Conservation (phyloP, 768 basidiomycete species). For the Serendipita sp. region DNA sequence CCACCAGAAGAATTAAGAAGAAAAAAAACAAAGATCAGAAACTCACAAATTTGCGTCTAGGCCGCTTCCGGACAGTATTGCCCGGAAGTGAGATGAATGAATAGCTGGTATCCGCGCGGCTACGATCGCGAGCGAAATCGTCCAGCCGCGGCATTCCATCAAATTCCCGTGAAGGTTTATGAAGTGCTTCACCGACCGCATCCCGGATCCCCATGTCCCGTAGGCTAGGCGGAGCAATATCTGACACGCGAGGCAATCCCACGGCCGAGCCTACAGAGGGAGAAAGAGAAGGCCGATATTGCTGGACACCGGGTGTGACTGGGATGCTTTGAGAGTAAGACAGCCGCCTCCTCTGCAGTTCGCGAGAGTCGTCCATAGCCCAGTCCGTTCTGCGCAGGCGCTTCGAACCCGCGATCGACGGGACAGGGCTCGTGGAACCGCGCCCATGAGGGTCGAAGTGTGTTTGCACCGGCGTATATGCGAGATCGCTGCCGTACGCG, state of each 20-base stretch:
- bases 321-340: not conserved
- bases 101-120: conserved; percentile 42
- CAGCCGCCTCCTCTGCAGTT: not conserved
- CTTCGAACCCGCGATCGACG: not conserved
- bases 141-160: not conserved
- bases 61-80: conserved; percentile 56
- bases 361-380: not conserved
- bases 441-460: not conserved
- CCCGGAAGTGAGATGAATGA: conserved; percentile 71
- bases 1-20: not conserved
- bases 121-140: conserved; percentile 1
- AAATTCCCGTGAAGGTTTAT: not conserved
- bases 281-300: not conserved
- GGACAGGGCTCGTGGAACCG: not conserved
- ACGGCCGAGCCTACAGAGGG: not conserved
- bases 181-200: not conserved
- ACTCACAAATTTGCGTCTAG: not conserved
- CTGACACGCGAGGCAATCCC: not conserved
- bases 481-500: not conserved
- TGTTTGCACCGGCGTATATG: not conserved
- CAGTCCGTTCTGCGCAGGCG: not conserved
- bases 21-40: not conserved
- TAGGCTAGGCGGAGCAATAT: not conserved
- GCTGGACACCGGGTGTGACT: not conserved
- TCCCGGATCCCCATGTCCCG: conserved; percentile 2